A percentile compares a stretch with the other conserved stretches of the same genome.
Evolutionary conservation across 768 basidiomycete species (phyloP).

Genomic region (button mushroom (Agaricus bisporus)): DNA sequence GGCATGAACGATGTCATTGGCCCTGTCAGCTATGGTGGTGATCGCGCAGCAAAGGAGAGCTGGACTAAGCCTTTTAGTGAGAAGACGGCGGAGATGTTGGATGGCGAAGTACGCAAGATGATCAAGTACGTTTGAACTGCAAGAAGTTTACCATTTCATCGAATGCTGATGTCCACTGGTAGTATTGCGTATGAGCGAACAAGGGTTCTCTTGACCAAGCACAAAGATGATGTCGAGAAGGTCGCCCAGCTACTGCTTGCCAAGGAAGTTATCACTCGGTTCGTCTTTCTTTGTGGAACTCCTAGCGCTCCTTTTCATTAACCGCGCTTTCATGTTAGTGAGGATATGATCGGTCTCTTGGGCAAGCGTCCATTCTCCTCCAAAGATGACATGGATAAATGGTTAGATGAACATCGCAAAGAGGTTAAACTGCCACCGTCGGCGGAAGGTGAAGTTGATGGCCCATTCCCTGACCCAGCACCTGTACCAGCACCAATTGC

Average conservation of each 20-base stretch:
- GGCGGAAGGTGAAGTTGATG: constrained; percentile 25
- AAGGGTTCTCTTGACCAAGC: constrained; percentile 69
- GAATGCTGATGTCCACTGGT: neutral
- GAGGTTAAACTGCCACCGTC: constrained; percentile 40
- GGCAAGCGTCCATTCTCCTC: constrained; percentile 80
- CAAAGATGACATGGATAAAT: constrained; percentile 94
- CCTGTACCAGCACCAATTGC: constrained; percentile 39
- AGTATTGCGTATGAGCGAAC: constrained; percentile 78
- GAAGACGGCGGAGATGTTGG: constrained; percentile 92
- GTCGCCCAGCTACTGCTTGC: constrained; percentile 86
- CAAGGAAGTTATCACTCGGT: constrained; percentile 95
- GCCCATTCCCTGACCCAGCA: constrained; percentile 43
- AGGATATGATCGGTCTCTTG: constrained; percentile 81
- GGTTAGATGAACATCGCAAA: constrained; percentile 75
- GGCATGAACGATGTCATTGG: constrained; percentile 96
- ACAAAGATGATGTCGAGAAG: constrained; percentile 87
- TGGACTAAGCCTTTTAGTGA: constrained; percentile 99
- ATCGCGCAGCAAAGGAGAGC: constrained; percentile 72
- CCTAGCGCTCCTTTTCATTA: neutral
- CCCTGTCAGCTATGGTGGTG: constrained; percentile 94
- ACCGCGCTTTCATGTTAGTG: constrained; percentile 34
- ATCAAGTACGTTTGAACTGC: constrained; percentile 41
- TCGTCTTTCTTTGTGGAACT: constrained; percentile 6
- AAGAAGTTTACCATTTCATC: too few species aligned
- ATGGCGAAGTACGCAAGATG: constrained; percentile 91